Evolutionary conservation across 257 asterid genomes (phyloP).

Genomic region (Jaltomata sinuosa): DNA sequence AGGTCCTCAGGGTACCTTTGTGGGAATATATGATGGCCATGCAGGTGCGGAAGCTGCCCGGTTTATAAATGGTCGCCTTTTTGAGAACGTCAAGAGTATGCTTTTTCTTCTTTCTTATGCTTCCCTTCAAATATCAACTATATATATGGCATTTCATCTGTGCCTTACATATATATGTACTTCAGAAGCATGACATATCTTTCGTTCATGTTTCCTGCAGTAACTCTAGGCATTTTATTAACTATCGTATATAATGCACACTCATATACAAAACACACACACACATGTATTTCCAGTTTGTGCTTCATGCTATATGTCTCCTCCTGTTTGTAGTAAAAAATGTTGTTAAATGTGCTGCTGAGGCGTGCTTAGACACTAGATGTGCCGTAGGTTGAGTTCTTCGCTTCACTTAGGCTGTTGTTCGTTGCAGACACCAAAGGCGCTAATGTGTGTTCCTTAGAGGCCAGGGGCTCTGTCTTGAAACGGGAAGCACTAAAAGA

Average conservation of each 20-base stretch:
- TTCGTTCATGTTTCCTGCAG: neutral
- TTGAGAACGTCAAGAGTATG: conserved; percentile 67
- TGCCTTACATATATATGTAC: neutral
- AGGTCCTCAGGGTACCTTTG: conserved; percentile 75
- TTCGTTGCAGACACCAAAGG: neutral
- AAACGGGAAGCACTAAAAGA: neutral
- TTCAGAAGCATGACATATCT: neutral
- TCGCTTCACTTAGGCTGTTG: neutral
- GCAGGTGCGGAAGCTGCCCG: conserved; percentile 77
- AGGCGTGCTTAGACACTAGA: neutral
- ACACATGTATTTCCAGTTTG: neutral
- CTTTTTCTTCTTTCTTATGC: neutral
- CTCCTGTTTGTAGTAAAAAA: neutral
- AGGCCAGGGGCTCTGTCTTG: neutral
- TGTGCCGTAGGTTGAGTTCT: neutral
- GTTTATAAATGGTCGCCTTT: conserved; percentile 51
- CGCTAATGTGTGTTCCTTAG: neutral
- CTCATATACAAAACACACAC: neutral
- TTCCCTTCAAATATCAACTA: neutral
- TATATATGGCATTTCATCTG: neutral
- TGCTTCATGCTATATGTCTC: neutral
- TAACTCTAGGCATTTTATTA: neutral
- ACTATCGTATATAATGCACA: neutral
- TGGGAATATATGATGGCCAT: conserved; percentile 90
- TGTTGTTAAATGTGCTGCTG: neutral